Evolutionary conservation across 129 eudicot genomes (phyloP).

Genomic region (Artemisia argyi): DNA sequence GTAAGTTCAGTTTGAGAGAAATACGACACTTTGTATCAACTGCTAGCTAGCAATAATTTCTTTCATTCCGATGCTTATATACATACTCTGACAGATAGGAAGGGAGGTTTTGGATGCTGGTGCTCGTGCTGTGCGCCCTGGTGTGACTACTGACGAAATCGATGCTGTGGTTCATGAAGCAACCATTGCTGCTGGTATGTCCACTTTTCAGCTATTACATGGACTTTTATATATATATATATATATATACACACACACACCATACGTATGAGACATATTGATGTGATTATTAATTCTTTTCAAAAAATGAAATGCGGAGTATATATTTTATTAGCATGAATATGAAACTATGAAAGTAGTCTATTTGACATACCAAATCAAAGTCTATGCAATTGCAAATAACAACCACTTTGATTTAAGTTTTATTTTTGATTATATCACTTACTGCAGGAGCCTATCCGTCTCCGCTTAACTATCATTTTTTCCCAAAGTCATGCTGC

Average conservation of each 20-base stretch:
- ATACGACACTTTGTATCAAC: background rate
- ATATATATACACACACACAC: too few species aligned
- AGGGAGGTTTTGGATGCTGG: constrained; percentile 98
- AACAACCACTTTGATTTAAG: background rate
- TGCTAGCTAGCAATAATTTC: background rate
- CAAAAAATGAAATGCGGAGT: background rate
- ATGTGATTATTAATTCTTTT: background rate
- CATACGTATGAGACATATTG: background rate
- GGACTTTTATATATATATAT: background rate
- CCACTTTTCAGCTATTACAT: background rate
- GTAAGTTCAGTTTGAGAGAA: constrained; percentile 45
- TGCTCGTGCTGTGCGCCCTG: constrained; percentile 88
- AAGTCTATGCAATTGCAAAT: constrained; percentile 9
- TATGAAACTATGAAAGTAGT: background rate
- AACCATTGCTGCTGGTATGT: constrained; percentile 81
- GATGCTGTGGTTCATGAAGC: constrained; percentile 97
- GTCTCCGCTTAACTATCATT: constrained; percentile 89
- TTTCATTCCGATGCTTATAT: background rate
- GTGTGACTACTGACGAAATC: constrained; percentile 95
- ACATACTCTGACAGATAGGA: constrained; percentile 53
- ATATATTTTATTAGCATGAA: background rate
- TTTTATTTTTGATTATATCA: constrained; percentile 1
- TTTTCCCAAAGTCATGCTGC: constrained; percentile 98
- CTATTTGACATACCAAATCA: too few species aligned
- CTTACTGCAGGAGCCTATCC: constrained; percentile 86